Evolutionary conservation across 169 alveolate genomes (phyloP).

Genomic region (Cytauxzoon felis): DNA sequence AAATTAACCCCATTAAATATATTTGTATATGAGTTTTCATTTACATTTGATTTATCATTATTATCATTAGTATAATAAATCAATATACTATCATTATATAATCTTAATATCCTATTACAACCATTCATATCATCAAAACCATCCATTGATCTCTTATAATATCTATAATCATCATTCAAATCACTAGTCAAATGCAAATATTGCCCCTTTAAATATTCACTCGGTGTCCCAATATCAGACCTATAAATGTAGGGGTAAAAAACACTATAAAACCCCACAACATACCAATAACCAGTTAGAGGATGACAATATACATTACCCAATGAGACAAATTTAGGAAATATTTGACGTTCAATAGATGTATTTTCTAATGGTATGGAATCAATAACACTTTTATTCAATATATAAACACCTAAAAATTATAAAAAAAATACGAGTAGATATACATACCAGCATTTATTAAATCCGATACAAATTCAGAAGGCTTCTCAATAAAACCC

Average conservation of each 20-base stretch:
- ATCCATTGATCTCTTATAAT: too few species aligned
- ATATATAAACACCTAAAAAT: slow-evolving; percentile 86
- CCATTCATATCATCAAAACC: too few species aligned
- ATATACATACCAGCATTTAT: slow-evolving; percentile 80
- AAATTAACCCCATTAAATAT: too few species aligned
- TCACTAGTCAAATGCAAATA: slow-evolving; percentile 38
- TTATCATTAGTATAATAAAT: too few species aligned
- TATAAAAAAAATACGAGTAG: background rate
- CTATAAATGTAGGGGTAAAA: background rate
- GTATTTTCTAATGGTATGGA: slow-evolving; percentile 85
- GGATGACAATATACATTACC: slow-evolving; percentile 69
- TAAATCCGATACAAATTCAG: slow-evolving; percentile 81
- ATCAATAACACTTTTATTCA: slow-evolving; percentile 81
- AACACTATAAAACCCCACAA: background rate
- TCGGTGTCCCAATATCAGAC: slow-evolving; percentile 75
- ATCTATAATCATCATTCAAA: background rate
- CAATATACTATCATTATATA: too few species aligned
- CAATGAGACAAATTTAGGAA: slow-evolving; percentile 89
- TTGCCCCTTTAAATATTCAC: slow-evolving; percentile 65
- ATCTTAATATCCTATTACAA: too few species aligned
- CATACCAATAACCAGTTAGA: slow-evolving; percentile 81
- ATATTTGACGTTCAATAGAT: slow-evolving; percentile 91
- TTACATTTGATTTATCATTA: too few species aligned
- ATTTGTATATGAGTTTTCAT: too few species aligned
- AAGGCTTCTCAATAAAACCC: slow-evolving; percentile 93